Conservation (phyloP, 176 grass and related monocot species). For the Otatea glauca region DNA sequence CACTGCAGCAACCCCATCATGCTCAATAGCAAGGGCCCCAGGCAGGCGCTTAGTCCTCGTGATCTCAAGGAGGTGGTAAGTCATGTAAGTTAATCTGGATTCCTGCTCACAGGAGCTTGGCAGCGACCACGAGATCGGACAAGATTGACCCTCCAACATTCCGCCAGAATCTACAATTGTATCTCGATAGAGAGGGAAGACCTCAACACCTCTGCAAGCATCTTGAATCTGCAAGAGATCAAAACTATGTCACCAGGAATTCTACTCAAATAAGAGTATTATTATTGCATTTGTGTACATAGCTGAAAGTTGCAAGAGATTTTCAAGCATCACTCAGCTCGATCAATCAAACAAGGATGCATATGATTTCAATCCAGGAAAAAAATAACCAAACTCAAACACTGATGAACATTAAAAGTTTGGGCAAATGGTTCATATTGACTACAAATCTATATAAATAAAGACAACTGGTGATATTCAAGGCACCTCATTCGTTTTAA, state of each 20-base stretch:
- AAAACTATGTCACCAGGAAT: conserved; percentile 42
- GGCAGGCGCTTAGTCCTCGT: conserved; percentile 67
- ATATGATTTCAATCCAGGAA: conserved; percentile 16
- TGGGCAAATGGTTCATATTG: not conserved
- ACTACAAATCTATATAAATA: not conserved
- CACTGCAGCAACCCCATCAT: conserved; percentile 22
- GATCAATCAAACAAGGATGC: conserved; percentile 19
- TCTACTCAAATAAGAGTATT: not conserved
- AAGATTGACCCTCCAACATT: conserved; percentile 93
- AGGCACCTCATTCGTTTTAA: no score
- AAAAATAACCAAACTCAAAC: conserved; percentile 1
- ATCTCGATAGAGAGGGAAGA: conserved; percentile 46
- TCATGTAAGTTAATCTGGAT: conserved; percentile 80
- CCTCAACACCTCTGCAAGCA: conserved; percentile 1
- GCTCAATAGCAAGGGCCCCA: conserved; percentile 37
- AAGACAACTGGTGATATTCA: no score
- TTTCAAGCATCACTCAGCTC: conserved; percentile 21
- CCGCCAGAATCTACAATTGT: conserved; percentile 31
- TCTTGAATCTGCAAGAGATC: conserved; percentile 47
- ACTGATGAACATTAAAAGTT: not conserved
- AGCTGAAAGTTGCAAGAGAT: conserved; percentile 38
- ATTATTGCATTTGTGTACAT: conserved; percentile 1
- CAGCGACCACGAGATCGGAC: conserved; percentile 70
- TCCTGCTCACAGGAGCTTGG: conserved; percentile 75
- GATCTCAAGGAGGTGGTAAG: conserved; percentile 85